phyloP scores from a whole-genome alignment of 768 basidiomycete genomes.

The Psilocybe cyanescens region DNA sequence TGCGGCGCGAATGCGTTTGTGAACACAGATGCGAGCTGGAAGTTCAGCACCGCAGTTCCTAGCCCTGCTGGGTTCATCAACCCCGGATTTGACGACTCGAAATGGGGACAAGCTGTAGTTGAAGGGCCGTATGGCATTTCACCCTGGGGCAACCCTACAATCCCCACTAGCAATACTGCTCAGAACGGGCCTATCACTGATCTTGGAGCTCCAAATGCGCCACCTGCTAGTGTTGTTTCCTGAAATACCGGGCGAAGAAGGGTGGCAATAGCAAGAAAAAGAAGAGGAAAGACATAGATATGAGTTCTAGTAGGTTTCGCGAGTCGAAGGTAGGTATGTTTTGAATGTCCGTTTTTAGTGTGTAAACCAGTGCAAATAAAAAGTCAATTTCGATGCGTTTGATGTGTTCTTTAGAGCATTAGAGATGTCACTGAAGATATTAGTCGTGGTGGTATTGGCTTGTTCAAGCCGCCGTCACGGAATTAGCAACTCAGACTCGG shows the following conservation, averaged over 20 bases:
- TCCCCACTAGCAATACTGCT: slow-evolving; percentile 27
- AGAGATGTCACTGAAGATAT: too few relatives aligned
- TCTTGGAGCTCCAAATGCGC: slow-evolving; percentile 4
- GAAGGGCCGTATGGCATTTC: slow-evolving; percentile 24
- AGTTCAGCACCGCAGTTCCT: slow-evolving; percentile 21
- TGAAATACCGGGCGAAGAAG: slow-evolving; percentile 3
- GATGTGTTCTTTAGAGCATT: too few relatives aligned
- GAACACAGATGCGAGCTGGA: slow-evolving; percentile 30
- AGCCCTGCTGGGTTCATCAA: slow-evolving; percentile 22
- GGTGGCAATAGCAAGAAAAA: too few relatives aligned
- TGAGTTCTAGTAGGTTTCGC: too few relatives aligned
- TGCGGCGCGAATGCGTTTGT: slow-evolving; percentile 12
- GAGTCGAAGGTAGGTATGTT: too few relatives aligned
- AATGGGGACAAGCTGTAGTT: slow-evolving; percentile 24
- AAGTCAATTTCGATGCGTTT: too few relatives aligned
- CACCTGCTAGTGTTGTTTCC: not conserved
- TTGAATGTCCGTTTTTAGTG: too few relatives aligned
- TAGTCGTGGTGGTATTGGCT: too few relatives aligned
- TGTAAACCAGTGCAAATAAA: too few relatives aligned
- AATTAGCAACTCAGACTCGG: too few relatives aligned
- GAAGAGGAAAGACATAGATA: too few relatives aligned
- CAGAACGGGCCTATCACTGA: slow-evolving; percentile 8
- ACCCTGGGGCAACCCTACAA: slow-evolving; percentile 25
- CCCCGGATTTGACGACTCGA: slow-evolving; percentile 15
- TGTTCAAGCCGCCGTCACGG: too few relatives aligned